Percentiles rank a stretch among this genome's conserved stretches.
phyloP scores from a whole-genome alignment of 192 early-diverging fungal genomes.

The Coemansia umbellata region DNA sequence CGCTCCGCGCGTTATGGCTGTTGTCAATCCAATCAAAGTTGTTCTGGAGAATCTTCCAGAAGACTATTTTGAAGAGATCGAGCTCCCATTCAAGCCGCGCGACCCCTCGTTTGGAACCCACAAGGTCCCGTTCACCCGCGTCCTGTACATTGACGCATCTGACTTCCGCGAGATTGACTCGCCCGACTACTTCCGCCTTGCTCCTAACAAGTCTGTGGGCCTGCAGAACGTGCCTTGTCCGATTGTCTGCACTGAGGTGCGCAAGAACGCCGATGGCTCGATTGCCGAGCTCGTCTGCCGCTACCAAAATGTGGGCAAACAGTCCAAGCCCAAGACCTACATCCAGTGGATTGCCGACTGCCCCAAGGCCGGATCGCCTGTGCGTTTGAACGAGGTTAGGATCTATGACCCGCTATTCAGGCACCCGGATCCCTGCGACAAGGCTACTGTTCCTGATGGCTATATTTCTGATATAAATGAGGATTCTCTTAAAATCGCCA shows the following conservation, averaged over 20 bases:
- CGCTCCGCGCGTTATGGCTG: constrained; percentile 90
- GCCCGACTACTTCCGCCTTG: constrained; percentile 93
- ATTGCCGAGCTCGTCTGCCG: constrained; percentile 76
- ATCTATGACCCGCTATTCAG: constrained; percentile 86
- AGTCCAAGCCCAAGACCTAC: constrained; percentile 88
- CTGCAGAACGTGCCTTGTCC: constrained; percentile 81
- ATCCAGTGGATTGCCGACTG: constrained; percentile 98
- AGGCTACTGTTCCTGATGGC: constrained; percentile 78
- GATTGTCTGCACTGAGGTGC: constrained; percentile 79
- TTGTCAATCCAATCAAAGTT: constrained; percentile 84
- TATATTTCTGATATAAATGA: constrained; percentile 87
- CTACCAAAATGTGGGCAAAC: constrained; percentile 70
- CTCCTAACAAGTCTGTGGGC: constrained; percentile 92
- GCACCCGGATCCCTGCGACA: constrained; percentile 80
- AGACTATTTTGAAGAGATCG: constrained; percentile 72
- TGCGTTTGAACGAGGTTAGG: constrained; percentile 76
- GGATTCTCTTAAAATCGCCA: constrained; percentile 66
- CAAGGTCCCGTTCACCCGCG: constrained; percentile 83
- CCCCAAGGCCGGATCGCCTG: constrained; percentile 75
- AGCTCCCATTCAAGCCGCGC: constrained; percentile 85
- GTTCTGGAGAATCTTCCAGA: constrained; percentile 88
- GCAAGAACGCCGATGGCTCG: constrained; percentile 75
- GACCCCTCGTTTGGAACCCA: constrained; percentile 84
- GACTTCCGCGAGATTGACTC: constrained; percentile 95
- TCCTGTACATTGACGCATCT: constrained; percentile 90